Evolutionary conservation across 345 rosid genomes (phyloP), one percentile per base, ranked within the genome.

Genomic region (Gossypium raimondii): DNA sequence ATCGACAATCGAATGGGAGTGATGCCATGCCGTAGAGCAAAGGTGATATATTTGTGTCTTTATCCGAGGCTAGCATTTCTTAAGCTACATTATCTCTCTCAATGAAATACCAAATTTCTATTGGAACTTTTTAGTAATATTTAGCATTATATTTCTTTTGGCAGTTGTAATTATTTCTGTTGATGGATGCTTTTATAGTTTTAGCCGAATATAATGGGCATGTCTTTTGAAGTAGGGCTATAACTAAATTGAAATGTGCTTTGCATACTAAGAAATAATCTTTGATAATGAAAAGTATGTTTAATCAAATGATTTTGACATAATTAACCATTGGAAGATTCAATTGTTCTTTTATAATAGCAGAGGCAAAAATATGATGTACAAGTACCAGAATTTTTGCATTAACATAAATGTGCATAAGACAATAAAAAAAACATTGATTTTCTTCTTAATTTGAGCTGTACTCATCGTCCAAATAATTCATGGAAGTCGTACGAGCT

Each of bases 1-100:
- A 38, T 93, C 99, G 72, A 95, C 98, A 2, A 95, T 95, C 47
- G 99, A 95, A 75, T 93, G 99, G 99, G 97, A 95, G 82, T 95
- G 81, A 88, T 67, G 13, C 75, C 50, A 47, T 14, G 56, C 34
- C 41, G 56, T 72, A 67, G 11, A 45, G 38, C 38, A 34, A 4
- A 34, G 38, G 38, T 34, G 68, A 34, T 77, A 41, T 41, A 76
- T 67, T 48, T 60, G 25, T 50, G 56, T 75, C 9, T 1, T 29
- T 70, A 7, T 34, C 59, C 9, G 59, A 47, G 17, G 67, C 45
- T n/a, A 24, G 70, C 8, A 58, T 67, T 79, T 62, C 51, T 48
- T 44, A 48, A 29, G 68, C 72, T 44, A 63, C 82, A 71, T 78
- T 82, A 64, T 76, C 76, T 78, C 82, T 78, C 63, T 24, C 44